Evolutionary conservation across 2,329 filamentous ascomycete genomes (phyloP), one percentile per base, ranked within the genome.

Genomic region (Claviceps digitariae): DNA sequence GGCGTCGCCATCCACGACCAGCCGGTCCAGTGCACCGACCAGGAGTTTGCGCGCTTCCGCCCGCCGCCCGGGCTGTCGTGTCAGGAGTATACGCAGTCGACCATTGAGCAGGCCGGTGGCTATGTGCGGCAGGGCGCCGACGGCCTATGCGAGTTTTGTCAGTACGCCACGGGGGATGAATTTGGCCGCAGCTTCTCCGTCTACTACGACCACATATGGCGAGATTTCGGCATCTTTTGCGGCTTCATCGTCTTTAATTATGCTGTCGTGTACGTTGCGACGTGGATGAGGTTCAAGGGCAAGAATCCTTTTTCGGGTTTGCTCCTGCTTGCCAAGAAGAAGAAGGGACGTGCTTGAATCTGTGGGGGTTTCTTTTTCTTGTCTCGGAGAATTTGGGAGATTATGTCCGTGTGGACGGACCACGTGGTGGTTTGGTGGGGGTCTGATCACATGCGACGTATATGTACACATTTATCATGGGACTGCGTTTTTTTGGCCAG

Each of bases 211-310:
- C 66, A 84, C 51, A 80, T 82, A 48, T 87, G 83, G 84, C 68
- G 82, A 12, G 70, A 85, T 55, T 86, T 84, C 65, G 72, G 82
- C 2, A 79, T 85, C 51, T 81, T 84, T 58, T 80, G 74, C 63
- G 79, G 71, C 0, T 87, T 78, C 60, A 78, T 83, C 21, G 63
- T 75, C 1, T 86, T 86, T 61, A 86, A 87, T 57, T 86, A 71
- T 51, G 57, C 54, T 1, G 47, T 73, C 1, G 64, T 73, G 0
- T 73, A 67, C 48, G 21, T 69, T 0, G 64, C 66, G 4, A 73
- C 71, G 0, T 73, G 64, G 61, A 41, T 71, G 50, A 61, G 61
- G n/a, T 73, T 72, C 55, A 62, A 63, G 41, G 69, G 65, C 0
- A 70, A 63, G 61, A 72, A 71, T 25, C 68, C 68, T 0, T 45